Evolutionary conservation across 192 early-diverging fungal genomes (phyloP), one percentile per base, ranked within the genome.

Genomic region (Lobulomyces angularis): DNA sequence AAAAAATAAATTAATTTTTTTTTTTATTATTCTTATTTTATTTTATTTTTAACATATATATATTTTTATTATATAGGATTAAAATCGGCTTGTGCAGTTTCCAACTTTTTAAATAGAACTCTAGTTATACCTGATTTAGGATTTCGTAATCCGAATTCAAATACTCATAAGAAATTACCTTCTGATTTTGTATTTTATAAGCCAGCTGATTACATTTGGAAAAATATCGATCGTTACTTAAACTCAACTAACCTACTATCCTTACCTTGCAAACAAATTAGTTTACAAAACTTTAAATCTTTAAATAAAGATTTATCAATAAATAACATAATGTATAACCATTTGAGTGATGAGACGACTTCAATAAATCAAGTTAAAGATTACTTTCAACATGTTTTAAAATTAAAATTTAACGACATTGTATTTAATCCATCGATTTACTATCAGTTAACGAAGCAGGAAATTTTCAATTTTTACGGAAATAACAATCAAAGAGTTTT

Each of bases 81-180:
- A 30, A 61, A 61, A 36, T 50, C 55, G n/a, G 53, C 55, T 8
- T 61, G 58, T 33, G 56, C 56, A n/a, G 29, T 61, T 18, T 53
- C 58, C 9, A 46, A 41, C 7, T 38, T 59, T 35, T 48, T 56
- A 2, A 38, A 37, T 12, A 8, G 58, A 33, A 61, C 56, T 5
- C 41, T 61, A 30, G 58, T 61, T 36, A 30, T 61, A 6, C 58
- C 58, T 7, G 54, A 50, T 23, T 23, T 61, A 12, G 53, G 55
- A 4, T 59, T 37, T 35, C 52, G 58, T 5, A 53, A 47, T 38
- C 6, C 6, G 37, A 51, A 58, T 18, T 5, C n/a, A 50, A 51
- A 8, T 9, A 49, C 27, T 47, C 9, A 24, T 21, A 20, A 16
- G 17, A 4, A 30, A 18, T 50, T 3, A 33, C 16, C 8, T 27